phyloP scores from a whole-genome alignment of 148 eudicot species.

The Diospyros lotus region DNA sequence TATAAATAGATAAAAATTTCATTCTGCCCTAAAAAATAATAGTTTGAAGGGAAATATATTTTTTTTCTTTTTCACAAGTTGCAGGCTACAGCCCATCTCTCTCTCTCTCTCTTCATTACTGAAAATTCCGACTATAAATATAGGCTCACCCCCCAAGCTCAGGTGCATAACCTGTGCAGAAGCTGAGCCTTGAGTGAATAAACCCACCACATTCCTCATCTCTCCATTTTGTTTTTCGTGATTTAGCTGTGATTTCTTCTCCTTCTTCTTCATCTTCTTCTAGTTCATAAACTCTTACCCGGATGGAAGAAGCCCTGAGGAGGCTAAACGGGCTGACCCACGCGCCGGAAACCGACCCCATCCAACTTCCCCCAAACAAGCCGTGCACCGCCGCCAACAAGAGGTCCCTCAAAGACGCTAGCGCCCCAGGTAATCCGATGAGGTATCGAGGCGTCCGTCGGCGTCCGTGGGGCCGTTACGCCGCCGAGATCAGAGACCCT shows the following conservation, averaged over 20 bases:
- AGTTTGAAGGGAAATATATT: too few relatives aligned
- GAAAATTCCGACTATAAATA: constrained; percentile 14
- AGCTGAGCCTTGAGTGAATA: neutral
- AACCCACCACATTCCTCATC: neutral
- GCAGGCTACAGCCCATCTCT: neutral
- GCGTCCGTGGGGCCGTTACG: constrained; percentile 89
- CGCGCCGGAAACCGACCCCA: constrained; percentile 11
- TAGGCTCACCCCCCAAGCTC: neutral
- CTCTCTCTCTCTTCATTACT: neutral
- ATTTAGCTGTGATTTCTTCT: neutral
- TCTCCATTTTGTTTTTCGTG: neutral
- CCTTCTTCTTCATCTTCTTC: neutral
- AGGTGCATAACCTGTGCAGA: neutral
- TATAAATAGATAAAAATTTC: too few relatives aligned
- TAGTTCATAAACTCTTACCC: neutral
- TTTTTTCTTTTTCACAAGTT: too few relatives aligned
- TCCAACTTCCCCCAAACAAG: constrained; percentile 7
- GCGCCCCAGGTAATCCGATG: constrained; percentile 6
- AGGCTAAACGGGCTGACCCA: constrained; percentile 25
- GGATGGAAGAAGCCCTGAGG: constrained; percentile 45
- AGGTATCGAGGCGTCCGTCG: constrained; percentile 77
- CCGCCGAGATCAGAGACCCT: constrained; percentile 81
- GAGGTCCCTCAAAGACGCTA: constrained; percentile 22
- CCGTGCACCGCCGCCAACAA: constrained; percentile 20
- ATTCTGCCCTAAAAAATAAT: too few relatives aligned